Evolutionary conservation across 768 basidiomycete species (phyloP).

Genomic region (Boletus fagicola): DNA sequence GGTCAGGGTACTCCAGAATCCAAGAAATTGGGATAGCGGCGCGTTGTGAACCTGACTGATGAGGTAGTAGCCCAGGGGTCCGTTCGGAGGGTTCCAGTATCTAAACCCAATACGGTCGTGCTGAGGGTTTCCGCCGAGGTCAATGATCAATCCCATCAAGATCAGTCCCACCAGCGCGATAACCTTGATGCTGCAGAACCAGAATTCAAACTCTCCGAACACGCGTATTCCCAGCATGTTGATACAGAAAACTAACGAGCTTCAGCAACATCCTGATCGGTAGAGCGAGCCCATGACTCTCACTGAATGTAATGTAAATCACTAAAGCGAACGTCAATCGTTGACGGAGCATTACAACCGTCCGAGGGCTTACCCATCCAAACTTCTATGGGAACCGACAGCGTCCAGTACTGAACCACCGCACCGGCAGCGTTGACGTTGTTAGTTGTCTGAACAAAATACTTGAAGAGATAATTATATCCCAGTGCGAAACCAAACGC

Average conservation of each 20-base stretch:
- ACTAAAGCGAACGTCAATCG: conserved; percentile 32
- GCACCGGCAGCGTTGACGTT: conserved; percentile 64
- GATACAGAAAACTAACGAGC: conserved; percentile 44
- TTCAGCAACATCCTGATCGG: not conserved
- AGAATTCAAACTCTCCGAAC: conserved; percentile 58
- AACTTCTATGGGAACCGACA: conserved; percentile 42
- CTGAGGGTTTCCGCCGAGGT: conserved; percentile 49
- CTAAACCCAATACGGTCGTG: conserved; percentile 45
- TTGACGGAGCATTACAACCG: not conserved
- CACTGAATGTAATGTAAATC: conserved; percentile 59
- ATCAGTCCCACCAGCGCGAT: conserved; percentile 41
- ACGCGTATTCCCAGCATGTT: conserved; percentile 63
- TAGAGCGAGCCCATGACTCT: conserved; percentile 12
- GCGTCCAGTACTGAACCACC: conserved; percentile 50
- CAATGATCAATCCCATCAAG: conserved; percentile 50
- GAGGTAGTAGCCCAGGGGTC: conserved; percentile 24
- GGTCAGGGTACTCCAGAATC: conserved; percentile 33
- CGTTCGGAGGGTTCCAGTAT: conserved; percentile 39
- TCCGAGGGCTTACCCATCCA: conserved; percentile 52
- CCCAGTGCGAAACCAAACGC: conserved; percentile 57
- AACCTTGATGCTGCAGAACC: conserved; percentile 48
- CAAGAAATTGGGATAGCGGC: conserved; percentile 35
- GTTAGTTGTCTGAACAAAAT: conserved; percentile 63
- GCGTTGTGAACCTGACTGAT: conserved; percentile 34
- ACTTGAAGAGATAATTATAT: conserved; percentile 55